Evolutionary conservation across 2,329 filamentous ascomycete species (phyloP), one percentile per base, ranked within the genome.

Genomic region (Scedosporium apiospermum): DNA sequence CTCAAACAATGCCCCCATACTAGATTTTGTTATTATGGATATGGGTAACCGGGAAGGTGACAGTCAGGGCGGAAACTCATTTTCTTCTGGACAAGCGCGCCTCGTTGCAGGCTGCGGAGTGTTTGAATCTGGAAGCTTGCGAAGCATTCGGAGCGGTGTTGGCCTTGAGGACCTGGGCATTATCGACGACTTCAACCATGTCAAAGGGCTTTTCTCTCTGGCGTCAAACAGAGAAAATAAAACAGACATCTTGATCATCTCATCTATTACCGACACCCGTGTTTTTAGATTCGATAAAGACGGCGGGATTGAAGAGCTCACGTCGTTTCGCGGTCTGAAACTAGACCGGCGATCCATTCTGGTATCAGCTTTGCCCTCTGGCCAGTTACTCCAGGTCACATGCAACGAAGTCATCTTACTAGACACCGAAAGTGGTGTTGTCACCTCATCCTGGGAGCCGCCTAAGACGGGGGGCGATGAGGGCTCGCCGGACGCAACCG

Each of bases 1-100:
- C 16, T 71, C 72, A 4, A 99, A 96, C 70, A 91, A 98, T 68
- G 92, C 90, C 0, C 95, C 95, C 0, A 90, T 99, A 51, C 77
- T 98, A 46, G 95, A 99, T 71, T 97, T 99, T 68, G 88, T 90
- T 1, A 86, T 99, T 16, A 96, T 98, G 91, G 95, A 98, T 70
- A 89, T 98, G 81, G 93, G 93, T 0, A 93, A 91, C 68, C 82
- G 91, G 63, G 88, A 90, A 64, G 88, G 88, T 23, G 89, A 95
- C 66, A 85, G 82, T 7, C 87, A 91, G 63, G 74, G 80, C 18
- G 89, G 88, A 3, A 96, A 95, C 69, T 90, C 95, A 65, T 99
- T 96, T 70, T 96, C 93, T 0, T 96, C 93, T 0, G 95, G 95
- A 0, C 93, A 99, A 74, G 93, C 95, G 57, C 85, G 93, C 46